Evolutionary conservation across 176 grass and related monocot genomes (phyloP).

Genomic region (Puccinellia tenuiflora): DNA sequence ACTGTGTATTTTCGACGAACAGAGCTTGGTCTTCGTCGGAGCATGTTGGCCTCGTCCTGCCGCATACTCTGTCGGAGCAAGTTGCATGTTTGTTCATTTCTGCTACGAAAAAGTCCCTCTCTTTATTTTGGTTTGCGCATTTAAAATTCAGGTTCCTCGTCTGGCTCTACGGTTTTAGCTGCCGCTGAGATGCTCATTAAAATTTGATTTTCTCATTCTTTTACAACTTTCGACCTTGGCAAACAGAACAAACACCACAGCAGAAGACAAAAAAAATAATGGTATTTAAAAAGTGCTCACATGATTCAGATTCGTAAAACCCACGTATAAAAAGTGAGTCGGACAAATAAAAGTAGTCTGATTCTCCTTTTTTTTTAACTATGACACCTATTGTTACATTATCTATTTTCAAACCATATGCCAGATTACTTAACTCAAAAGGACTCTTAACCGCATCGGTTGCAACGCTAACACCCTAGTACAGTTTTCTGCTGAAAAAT

Average conservation of each 20-base stretch:
- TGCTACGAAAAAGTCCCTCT: background rate
- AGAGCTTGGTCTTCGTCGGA: background rate
- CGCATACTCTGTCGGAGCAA: background rate
- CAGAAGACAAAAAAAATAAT: background rate
- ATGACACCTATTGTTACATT: background rate
- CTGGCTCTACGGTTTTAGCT: constrained; percentile 18
- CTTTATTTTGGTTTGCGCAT: background rate
- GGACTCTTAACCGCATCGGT: background rate
- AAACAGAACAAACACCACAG: background rate
- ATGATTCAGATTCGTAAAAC: background rate
- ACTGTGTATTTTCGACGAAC: background rate
- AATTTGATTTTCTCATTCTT: background rate
- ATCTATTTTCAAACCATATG: background rate
- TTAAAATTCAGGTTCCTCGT: background rate
- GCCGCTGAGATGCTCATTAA: background rate
- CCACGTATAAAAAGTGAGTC: background rate
- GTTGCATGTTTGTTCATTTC: background rate
- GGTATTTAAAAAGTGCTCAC: background rate
- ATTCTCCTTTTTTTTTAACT: no score
- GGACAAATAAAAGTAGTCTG: background rate
- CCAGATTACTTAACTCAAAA: background rate
- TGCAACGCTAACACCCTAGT: background rate
- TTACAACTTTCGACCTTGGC: background rate
- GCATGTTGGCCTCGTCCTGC: background rate
- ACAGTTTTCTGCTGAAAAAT: background rate